Base-by-base conservation (phyloP, 108 stramenopile genomes). In the Discostella pseudostelligera region DNA sequence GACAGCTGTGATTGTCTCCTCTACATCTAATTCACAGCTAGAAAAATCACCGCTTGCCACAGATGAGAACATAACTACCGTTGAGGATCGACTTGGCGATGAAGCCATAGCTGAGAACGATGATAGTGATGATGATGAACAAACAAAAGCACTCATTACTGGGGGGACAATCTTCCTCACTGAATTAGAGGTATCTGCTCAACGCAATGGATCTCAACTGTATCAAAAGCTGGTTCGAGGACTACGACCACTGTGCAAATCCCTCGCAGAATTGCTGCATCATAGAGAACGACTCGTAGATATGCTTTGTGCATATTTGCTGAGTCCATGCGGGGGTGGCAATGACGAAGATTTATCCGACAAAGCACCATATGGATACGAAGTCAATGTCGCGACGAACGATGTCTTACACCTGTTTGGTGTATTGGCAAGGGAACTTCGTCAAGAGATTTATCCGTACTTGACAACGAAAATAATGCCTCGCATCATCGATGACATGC, bases 361-460 rank as follows among this genome's bases (percentile, higher is more conserved):
- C 22, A 58, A 68, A 51, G 47, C 49, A 43, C 24, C 67, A 8
- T 28, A 57, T 60, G 71, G 59, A 45, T 89, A 67, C 43, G 56
- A 80, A n/a, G 77, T 84, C 37, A 93, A 90, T 71, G 76, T 78
- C 75, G 89, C 86, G 9, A 94, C 93, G n/a, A 79, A 79, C 45
- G 93, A 94, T 65, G 79, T 90, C 58, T 64, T 94, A 8, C 93
- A 94, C 69, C 48, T 94, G 17, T 56, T 90, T 25, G 83, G 89
- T 19, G 93, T 94, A 11, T 62, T 94, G 54, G 87, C 89, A 32
- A 66, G 86, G 49, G 93, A 94, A 78, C 72, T 94, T 32, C 78
- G 89, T n/a, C 83, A 78, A 58, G 89, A 90, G 69, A 83, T 94
- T 28, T 89, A 94, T 76, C 83, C 82, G 8, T 88, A 70, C 56